Base-by-base conservation (phyloP, 2,329 filamentous ascomycete genomes). In the Monilinia fructigena region DNA sequence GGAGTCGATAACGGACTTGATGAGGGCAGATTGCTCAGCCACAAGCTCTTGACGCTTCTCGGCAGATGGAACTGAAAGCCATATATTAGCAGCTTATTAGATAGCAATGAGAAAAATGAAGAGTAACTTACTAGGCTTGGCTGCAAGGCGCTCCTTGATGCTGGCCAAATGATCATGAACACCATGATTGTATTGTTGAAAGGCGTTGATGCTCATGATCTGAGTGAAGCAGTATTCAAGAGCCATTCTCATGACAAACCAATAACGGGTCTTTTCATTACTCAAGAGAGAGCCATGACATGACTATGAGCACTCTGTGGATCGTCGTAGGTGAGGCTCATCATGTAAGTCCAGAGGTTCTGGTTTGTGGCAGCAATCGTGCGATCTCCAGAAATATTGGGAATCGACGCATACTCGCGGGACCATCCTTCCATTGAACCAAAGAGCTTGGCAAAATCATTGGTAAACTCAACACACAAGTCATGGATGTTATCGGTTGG, bases 161-260 rank as follows among this genome's bases (percentile, higher is more conserved):
- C 66, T 50, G 18, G 73, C 65, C 52, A 79, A 54, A 10, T 47
- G 65, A 28, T 67, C 63, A 3, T 75, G 70, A 10, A 73, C 73
- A 7, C 70, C 64, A 0, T 72, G 53, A 23, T 74, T 74, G 63
- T 76, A 78, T 0, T 72, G 73, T 52, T 75, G 70, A 74, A 78
- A 82, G 0, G 76, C 74, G 28, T 76, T 72, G 3, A 75, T 53
- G 16, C 66, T 70, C 68, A 79, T 74, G 50, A 81, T 73, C 20
- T 77, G 70, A 35, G 76, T 70, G 23, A 77, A 69, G 5, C 80
- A 72, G 64, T 78, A 80, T 31, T 77, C 74, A 23, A 78, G 66
- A 1, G 78, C 65, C 53, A 81, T 74, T 52, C 79, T 75, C 66
- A 78, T 74, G n/a, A 80, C 69, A 48, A 80, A 78, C 69, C 75